Conservation (phyloP, 768 basidiomycete species). For the Suillus placidus region DNA sequence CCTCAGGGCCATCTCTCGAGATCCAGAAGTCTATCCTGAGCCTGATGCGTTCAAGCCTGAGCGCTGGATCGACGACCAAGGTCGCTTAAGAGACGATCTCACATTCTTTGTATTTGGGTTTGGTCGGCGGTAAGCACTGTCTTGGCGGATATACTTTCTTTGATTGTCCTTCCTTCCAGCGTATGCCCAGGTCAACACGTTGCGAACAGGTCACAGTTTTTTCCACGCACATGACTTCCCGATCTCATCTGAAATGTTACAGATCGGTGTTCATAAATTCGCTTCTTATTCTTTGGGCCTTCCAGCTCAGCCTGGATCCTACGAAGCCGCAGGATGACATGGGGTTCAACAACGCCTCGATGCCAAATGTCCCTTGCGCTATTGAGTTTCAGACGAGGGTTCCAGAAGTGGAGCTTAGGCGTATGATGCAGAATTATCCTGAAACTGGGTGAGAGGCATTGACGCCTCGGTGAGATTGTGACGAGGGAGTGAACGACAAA, state of each 20-base stretch:
- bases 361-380: background rate
- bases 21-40: background rate
- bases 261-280: constrained; percentile 2
- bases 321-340: constrained; percentile 2
- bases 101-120: background rate
- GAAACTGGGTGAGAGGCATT: background rate
- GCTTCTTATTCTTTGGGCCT: background rate
- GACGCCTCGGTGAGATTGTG: background rate
- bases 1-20: constrained; percentile 3
- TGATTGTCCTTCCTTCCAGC: background rate
- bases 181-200: constrained; percentile 1
- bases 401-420: background rate
- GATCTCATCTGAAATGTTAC: background rate
- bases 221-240: background rate
- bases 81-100: background rate
- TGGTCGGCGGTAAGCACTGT: background rate
- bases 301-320: background rate
- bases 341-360: background rate
- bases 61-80: background rate
- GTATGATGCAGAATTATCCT: background rate
- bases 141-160: background rate
- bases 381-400: background rate
- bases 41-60: background rate
- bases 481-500: too few relatives aligned
- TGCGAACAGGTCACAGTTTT: background rate